Evolutionary conservation across 495 filamentous ascomycete species (phyloP), one percentile per base, ranked within the genome.

Genomic region (Clohesyomyces aquaticus): DNA sequence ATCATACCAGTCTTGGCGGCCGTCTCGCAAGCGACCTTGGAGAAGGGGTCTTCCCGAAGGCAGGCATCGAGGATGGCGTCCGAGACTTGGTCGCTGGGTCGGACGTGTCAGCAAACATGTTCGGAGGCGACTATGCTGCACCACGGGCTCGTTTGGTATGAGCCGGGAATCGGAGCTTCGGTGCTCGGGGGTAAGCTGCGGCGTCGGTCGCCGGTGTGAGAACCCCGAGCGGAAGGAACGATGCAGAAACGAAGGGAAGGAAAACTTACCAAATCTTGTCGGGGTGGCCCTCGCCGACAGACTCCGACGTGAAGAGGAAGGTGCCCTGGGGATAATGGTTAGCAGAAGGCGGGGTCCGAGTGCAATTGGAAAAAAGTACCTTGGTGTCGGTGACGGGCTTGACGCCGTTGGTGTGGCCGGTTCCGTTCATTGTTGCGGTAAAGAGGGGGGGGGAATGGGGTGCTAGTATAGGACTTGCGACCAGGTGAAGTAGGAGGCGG

Each of bases 231-330:
- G 16, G 21, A 28, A 22, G 12, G 28, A 2, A 43, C 25, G 43
- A 28, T n/a, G 18, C 1, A 27, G 35, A 43, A 19, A 4, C 9
- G 45, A 2, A 28, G 1, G 6, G 26, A 21, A 14, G 28, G 42
- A 38, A 41, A 19, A 78, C 83, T 73, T 75, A 87, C 84, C 90
- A 91, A 75, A 96, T 96, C 87, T 97, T 96, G 80, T 97, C 93
- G 65, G 93, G 91, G 82, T 97, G 93, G 67, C 94, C 94, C 82
- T 96, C 92, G 74, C 93, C 93, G 72, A 98, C 94, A 42, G 92
- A 96, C 80, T 98, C 94, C 78, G 93, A 98, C 78, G 93, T 98
- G 88, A 98, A 98, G 70, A 97, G 87, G 84, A 96, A 98, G 70
- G 90, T 94, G 66, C 84, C 87, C 70, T 81, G 43, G 16, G 26